Conservation (phyloP, 139 green algal genomes). For the Volvox africanus region DNA sequence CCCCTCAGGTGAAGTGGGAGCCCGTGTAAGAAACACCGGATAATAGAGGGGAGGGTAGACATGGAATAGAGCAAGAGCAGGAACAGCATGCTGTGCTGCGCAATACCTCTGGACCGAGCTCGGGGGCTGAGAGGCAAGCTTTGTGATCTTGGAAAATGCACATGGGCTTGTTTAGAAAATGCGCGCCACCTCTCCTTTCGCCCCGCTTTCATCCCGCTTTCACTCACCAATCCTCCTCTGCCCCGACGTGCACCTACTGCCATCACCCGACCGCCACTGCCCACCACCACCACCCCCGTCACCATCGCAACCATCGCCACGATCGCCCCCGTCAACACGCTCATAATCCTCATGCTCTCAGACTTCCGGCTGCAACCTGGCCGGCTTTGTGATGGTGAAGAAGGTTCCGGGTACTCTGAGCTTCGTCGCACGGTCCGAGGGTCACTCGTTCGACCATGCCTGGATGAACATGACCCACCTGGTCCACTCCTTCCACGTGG, state of each 20-base stretch:
- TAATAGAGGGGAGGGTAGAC: background rate
- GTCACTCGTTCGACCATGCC: conserved; percentile 89
- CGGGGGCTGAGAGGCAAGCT: too few relatives aligned
- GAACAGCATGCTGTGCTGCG: too few relatives aligned
- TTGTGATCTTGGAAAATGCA: too few relatives aligned
- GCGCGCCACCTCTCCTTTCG: background rate
- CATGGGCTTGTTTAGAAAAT: too few relatives aligned
- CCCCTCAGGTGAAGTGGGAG: conserved; percentile 37
- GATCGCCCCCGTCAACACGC: background rate
- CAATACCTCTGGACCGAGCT: too few relatives aligned
- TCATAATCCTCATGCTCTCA: background rate
- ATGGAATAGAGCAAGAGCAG: background rate
- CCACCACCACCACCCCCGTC: background rate
- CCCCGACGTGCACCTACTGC: too few relatives aligned
- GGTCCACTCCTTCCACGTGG: conserved; percentile 80
- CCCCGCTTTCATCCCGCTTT: background rate
- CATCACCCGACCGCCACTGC: background rate
- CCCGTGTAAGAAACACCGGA: too few relatives aligned
- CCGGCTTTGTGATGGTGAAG: conserved; percentile 97
- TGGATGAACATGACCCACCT: conserved; percentile 90
- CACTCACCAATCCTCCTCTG: background rate
- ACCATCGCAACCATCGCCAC: background rate
- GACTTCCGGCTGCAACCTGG: conserved; percentile 80
- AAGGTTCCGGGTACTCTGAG: conserved; percentile 95
- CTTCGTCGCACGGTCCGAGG: conserved; percentile 83